Evolutionary conservation across 2,329 filamentous ascomycete species (phyloP).

Genomic region (Hypoxylon sp.): DNA sequence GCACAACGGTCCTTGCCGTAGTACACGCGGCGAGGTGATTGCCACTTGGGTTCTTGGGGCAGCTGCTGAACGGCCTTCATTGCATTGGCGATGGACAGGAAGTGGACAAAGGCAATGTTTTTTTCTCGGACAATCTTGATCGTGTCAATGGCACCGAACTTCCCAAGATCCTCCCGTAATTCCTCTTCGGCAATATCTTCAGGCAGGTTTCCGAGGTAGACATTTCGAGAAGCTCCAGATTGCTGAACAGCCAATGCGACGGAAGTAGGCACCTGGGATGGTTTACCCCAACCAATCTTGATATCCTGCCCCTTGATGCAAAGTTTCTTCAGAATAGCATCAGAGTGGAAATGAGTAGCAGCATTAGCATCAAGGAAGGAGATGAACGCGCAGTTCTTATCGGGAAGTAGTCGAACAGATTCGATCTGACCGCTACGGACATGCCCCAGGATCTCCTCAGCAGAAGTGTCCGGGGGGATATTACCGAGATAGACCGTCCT

Average conservation of each 20-base stretch:
- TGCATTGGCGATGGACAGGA: constrained; percentile 93
- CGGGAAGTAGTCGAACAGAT: constrained; percentile 94
- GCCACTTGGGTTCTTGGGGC: constrained; percentile 97
- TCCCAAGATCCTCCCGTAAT: constrained; percentile 92
- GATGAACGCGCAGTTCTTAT: constrained; percentile 99
- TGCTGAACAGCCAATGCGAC: constrained; percentile 98
- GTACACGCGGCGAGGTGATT: constrained; percentile 93
- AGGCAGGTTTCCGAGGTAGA: constrained; percentile 93
- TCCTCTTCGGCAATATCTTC: constrained; percentile 94
- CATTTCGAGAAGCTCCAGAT: constrained; percentile 95
- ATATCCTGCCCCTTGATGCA: constrained; percentile 99
- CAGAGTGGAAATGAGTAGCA: constrained; percentile 98
- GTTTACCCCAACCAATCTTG: constrained; percentile 99
- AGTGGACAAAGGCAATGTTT: constrained; percentile 97
- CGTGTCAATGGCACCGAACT: constrained; percentile 96
- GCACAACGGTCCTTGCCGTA: constrained; percentile 99
- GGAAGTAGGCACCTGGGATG: constrained; percentile 96
- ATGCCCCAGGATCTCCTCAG: constrained; percentile 96
- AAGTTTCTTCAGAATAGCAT: constrained; percentile 99
- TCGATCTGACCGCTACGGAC: constrained; percentile 98
- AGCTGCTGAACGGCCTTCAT: constrained; percentile 98
- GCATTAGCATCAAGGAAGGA: constrained; percentile 98
- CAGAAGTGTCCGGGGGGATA: constrained; percentile 96
- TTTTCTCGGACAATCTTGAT: constrained; percentile 99
- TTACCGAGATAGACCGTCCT: constrained; percentile 98